Evolutionary conservation across 2,329 filamentous ascomycete species (phyloP), one percentile per base, ranked within the genome.

Genomic region (Aspergillus fischeri): DNA sequence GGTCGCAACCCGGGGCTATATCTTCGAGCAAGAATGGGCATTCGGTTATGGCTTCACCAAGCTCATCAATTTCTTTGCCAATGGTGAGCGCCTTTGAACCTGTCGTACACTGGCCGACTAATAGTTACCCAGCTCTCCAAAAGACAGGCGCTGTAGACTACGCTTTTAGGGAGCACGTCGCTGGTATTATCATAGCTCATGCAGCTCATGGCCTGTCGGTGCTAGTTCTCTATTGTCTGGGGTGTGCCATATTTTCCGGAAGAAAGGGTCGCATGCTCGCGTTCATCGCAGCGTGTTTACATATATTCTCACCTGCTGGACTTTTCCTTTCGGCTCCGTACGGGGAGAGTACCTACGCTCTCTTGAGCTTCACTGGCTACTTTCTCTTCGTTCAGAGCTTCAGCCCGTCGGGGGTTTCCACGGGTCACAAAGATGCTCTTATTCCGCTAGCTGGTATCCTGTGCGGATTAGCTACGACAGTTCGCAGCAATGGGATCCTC

Each of bases 11-110:
- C 53, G 53, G 4, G 56, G 53, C 35, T 49, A 55, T 25, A 7
- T 49, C 11, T 58, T 56, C 21, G 56, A 58, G 53, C 56, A 58
- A 45, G 56, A 58, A 56, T 58, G 53, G 56, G 56, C 56, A 17
- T 58, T 56, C 41, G 51, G 54, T 9, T 49, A 44, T 35, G 45
- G 42, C 1, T 50, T 50, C 35, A 17, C 44, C 4, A 49, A 25
- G 9, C 24, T 50, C 24, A 56, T 58, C 21, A 42, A 24, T 44
- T 21, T 52, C 21, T 14, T 35, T 35, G 32, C 32, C 11, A 35
- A 17, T 35, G 32, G 32, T 35, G 32, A 35, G 32, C 4, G 32
- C 32, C 11, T 35, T 35, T 35, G 11, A 35, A 17, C 14, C 4
- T 11, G 11, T 2, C 17, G 11, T 14, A 35, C 32, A 35, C 11